Evolutionary conservation across 768 basidiomycete species (phyloP), one percentile per base, ranked within the genome.

Genomic region (Coprinopsis cinerea): DNA sequence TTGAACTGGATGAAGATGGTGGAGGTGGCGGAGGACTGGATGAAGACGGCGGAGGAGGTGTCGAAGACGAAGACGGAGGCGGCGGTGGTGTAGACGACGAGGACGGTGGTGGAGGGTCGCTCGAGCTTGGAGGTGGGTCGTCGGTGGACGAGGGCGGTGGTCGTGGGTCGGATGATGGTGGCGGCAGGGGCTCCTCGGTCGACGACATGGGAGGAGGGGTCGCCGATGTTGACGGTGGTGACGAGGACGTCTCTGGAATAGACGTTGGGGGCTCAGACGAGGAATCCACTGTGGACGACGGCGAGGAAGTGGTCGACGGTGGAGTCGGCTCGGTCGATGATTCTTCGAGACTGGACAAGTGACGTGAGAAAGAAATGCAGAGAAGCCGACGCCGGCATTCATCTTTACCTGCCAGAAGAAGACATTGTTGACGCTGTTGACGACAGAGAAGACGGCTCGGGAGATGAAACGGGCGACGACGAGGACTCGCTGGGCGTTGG

Each of bases 51-150:
- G 53, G 44, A 1, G 57, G 50, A 22, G 46, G 47, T 1, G 53
- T 37, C 14, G 56, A 50, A 10, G 57, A 47, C 25, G 58, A 44
- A 17, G 58, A 53, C 10, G 59, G 25, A 4, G 62, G 60, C 44
- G 65, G 58, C 17, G 57, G 47, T 13, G 58, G 51, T 17, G 63
- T 51, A 34, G 59, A 54, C 30, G 57, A 52, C 15, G 64, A 57
- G 22, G 60, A 48, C 17, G 54, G 44, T 5, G n/a, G 44, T 3
- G 55, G 44, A 15, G 55, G 22, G 26, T 57, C 53, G 40, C n/a
- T 35, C 34, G n/a, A 53, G n/a, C 20, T 55, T 43, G 25, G 47
- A 26, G 10, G 51, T 40, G 18, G 46, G 9, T 34, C 30, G 30
- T 34, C 47, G 18, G 45, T 37, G 23, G 55, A 53, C 13, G 60